These are phyloP conservation scores for Ustilago crameri DNA, from an alignment of 1,284 basidiomycete species.

Conservation along the genomic window DNA sequence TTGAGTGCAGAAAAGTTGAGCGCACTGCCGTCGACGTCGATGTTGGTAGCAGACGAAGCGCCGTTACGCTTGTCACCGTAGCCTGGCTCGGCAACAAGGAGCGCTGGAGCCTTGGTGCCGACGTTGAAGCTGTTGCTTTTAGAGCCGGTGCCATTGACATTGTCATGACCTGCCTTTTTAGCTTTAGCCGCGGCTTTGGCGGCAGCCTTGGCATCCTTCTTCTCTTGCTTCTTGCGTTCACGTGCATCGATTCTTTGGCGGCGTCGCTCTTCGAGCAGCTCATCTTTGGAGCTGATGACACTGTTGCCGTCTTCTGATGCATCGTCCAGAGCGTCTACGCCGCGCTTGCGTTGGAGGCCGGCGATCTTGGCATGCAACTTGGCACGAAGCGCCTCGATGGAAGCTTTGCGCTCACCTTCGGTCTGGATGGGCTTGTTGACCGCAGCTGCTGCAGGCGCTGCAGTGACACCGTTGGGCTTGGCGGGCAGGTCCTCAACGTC, in stretches of 20 bases:
- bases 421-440: slow-evolving; percentile 33
- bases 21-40: slow-evolving; percentile 36
- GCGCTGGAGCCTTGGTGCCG: slow-evolving; percentile 46
- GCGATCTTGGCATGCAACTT: slow-evolving; percentile 62
- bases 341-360: slow-evolving; percentile 54
- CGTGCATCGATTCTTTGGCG: slow-evolving; percentile 61
- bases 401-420: slow-evolving; percentile 52
- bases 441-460: slow-evolving; percentile 5
- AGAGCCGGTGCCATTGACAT: slow-evolving; percentile 25
- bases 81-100: slow-evolving; percentile 49
- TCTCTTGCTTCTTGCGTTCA: slow-evolving; percentile 58
- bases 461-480: slow-evolving; percentile 5
- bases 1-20: slow-evolving; percentile 54
- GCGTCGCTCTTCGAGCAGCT: slow-evolving; percentile 63
- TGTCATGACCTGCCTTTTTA: slow-evolving; percentile 28
- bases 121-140: slow-evolving; percentile 32
- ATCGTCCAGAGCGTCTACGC: slow-evolving; percentile 30
- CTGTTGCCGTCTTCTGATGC: slow-evolving; percentile 41
- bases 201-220: slow-evolving; percentile 54
- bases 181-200: slow-evolving; percentile 33
- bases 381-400: slow-evolving; percentile 56
- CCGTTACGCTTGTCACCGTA: slow-evolving; percentile 36
- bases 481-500: slow-evolving; percentile 34
- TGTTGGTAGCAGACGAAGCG: slow-evolving; percentile 20
- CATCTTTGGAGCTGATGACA: slow-evolving; percentile 57